Percentiles rank a stretch among this genome's conserved stretches.
Evolutionary conservation across 1,139 yeast genomes (phyloP).

Genomic region (Yamadazyma dushanensis): DNA sequence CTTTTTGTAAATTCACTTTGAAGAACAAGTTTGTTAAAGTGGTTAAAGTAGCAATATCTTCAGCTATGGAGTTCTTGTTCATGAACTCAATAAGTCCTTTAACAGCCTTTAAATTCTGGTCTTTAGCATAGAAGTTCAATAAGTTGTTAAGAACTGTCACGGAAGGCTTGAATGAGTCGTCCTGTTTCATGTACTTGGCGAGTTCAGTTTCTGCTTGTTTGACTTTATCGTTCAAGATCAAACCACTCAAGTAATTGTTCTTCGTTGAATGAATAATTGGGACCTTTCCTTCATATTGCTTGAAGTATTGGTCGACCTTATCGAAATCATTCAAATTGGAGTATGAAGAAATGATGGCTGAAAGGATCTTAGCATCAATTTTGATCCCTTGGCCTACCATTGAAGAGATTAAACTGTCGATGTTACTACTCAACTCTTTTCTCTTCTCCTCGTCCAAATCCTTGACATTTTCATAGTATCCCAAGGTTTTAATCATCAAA

Average conservation of each 20-base stretch:
- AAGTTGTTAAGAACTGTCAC: constrained; percentile 39
- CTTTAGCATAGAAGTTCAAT: constrained; percentile 31
- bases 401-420: constrained; percentile 34
- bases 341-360: constrained; percentile 35
- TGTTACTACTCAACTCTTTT: constrained; percentile 17
- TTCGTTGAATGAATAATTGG: constrained; percentile 31
- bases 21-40: constrained; percentile 57
- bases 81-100: constrained; percentile 41
- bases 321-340: constrained; percentile 38
- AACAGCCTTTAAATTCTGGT: constrained; percentile 36
- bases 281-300: constrained; percentile 19
- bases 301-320: constrained; percentile 30
- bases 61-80: constrained; percentile 43
- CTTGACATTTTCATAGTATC: constrained; percentile 27
- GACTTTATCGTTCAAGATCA: constrained; percentile 30
- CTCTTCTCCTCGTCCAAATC: constrained; percentile 18
- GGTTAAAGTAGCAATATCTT: constrained; percentile 70
- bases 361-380: constrained; percentile 30
- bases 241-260: constrained; percentile 39
- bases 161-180: constrained; percentile 32
- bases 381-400: constrained; percentile 24
- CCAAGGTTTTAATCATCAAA: constrained; percentile 36
- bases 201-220: constrained; percentile 36
- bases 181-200: constrained; percentile 26
- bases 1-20: constrained; percentile 45